These are phyloP conservation scores for Cladosporium oxysporum DNA, from an alignment of 2,329 filamentous ascomycete genomes.

Conservation along the genomic window DNA sequence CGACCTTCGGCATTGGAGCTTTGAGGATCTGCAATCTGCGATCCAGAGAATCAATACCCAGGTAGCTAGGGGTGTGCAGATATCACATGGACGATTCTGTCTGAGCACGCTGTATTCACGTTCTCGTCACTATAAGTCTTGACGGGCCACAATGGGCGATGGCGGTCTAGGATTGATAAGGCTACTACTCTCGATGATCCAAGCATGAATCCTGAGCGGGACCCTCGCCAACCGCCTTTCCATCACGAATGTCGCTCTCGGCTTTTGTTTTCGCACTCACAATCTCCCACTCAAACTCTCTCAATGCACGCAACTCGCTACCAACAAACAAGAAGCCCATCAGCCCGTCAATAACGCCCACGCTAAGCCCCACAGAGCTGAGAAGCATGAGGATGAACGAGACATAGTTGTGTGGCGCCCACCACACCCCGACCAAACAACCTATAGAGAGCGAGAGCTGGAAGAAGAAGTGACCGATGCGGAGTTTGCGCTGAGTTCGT, in stretches of 20 bases:
- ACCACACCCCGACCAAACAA: constrained; percentile 84
- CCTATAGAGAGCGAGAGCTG: constrained; percentile 68
- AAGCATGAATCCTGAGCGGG: neutral
- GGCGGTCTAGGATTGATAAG: too few relatives aligned
- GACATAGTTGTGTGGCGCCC: constrained; percentile 73
- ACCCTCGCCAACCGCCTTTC: neutral
- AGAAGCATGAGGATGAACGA: constrained; percentile 78
- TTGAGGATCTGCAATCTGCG: neutral
- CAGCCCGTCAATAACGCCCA: constrained; percentile 79
- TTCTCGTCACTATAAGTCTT: too few relatives aligned
- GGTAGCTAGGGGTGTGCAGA: neutral
- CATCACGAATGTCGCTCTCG: constrained; percentile 15
- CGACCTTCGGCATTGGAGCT: neutral
- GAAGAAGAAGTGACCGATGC: constrained; percentile 71
- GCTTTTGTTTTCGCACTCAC: constrained; percentile 58
- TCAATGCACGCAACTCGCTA: constrained; percentile 76
- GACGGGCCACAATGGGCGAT: too few relatives aligned
- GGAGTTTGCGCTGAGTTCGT: constrained; percentile 67
- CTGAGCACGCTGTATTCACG: too few relatives aligned
- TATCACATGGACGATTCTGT: too few relatives aligned
- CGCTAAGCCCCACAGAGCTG: constrained; percentile 73
- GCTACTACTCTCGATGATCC: neutral
- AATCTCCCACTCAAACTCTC: constrained; percentile 94
- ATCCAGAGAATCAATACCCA: too few relatives aligned
- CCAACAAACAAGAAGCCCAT: constrained; percentile 86